Evolutionary conservation across 371 early-diverging fungal species (phyloP).

Genomic region (Rhizomucor pusillus): DNA sequence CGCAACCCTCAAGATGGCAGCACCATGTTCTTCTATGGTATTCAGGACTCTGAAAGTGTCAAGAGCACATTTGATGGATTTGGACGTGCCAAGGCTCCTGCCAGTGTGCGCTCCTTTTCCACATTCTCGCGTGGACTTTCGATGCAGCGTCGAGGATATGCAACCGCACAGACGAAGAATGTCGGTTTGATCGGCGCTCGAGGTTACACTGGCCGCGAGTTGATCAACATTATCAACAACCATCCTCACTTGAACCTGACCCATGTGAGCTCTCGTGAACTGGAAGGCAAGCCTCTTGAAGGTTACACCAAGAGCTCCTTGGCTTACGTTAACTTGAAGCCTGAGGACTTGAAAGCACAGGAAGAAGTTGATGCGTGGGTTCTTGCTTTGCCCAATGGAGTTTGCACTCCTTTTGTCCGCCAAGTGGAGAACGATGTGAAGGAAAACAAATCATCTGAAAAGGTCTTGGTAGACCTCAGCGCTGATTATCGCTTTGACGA

Average conservation of each 20-base stretch:
- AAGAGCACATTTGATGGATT: conserved; percentile 44
- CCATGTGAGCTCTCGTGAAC: conserved; percentile 91
- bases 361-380: conserved; percentile 91
- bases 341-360: conserved; percentile 65
- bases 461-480: conserved; percentile 83
- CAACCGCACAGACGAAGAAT: conserved; percentile 37
- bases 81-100: conserved; percentile 14
- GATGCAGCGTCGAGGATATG: conserved; percentile 53
- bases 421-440: conserved; percentile 61
- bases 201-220: conserved; percentile 93
- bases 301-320: conserved; percentile 70
- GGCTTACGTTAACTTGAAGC: conserved; percentile 76
- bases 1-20: conserved; percentile 56
- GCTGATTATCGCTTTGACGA: conserved; percentile 92
- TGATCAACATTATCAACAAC: conserved; percentile 82
- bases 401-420: conserved; percentile 90
- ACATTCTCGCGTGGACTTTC: conserved; percentile 24
- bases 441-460: conserved; percentile 43
- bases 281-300: conserved; percentile 80
- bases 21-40: conserved; percentile 91
- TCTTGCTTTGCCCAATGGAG: conserved; percentile 92
- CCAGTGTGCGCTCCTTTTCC: conserved; percentile 26
- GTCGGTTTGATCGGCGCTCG: conserved; percentile 96
- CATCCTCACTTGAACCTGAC: conserved; percentile 86
- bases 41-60: conserved; percentile 73